Evolutionary conservation across 768 basidiomycete genomes (phyloP), one percentile per base, ranked within the genome.

Genomic region (Flagelloscypha sp.): DNA sequence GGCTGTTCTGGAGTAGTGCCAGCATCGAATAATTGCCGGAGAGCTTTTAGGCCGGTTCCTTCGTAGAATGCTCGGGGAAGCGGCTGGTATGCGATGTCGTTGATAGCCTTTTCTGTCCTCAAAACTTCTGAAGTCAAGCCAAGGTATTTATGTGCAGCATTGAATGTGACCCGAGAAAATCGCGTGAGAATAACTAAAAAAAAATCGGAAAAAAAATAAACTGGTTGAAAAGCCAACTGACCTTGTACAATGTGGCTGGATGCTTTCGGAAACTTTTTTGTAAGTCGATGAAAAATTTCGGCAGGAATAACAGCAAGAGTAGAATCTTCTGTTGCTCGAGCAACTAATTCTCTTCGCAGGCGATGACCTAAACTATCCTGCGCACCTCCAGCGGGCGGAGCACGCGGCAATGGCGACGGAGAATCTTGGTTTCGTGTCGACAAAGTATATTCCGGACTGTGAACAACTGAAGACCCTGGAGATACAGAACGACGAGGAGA

Each of bases 251-350:
- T 92, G 48, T 93, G 90, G 4, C 93, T 92, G 24, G 92, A 87
- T 3, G 95, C 92, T 50, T 98, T 98, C 0, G 95, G 95, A 48
- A 84, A 95, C 54, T 94, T 92, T 60, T 93, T 88, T 3, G 94
- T 97, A 25, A 99, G 63, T 33, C 92, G 70, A 37, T 84, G 70
- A 61, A 99, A 99, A 4, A 94, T 95, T 55, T 97, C 92, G 2
- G 95, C 94, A 17, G 95, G 95, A 37, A 99, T 98, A 7, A 99
- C 94, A n/a, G 94, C 95, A 13, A 99, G 64, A 2, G 95, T 98
- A 4, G 86, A 86, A 49, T 99, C 95, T 36, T 87, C 84, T 4
- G 83, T 82, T 6, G 95, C 95, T 24, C 94, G 71, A n/a, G 92
- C 93, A 15, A 98, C 78, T 4, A 84, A 78, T 4, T 84, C 84